Conservation (phyloP, 2,329 filamentous ascomycete genomes). For the Cyphellophora attinorum region DNA sequence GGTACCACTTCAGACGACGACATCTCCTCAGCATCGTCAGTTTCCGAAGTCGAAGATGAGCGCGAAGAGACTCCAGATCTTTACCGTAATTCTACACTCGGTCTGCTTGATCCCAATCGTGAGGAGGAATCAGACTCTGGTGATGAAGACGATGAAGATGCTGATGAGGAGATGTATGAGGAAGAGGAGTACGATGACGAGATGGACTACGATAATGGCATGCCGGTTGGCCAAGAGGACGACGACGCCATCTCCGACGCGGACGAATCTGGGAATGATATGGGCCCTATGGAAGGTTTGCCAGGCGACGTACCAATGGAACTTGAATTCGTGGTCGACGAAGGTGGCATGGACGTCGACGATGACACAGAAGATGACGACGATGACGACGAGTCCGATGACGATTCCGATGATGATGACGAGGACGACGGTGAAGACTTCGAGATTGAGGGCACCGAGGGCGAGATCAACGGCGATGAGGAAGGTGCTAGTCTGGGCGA, state of each 20-base stretch:
- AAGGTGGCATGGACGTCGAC: conserved; percentile 48
- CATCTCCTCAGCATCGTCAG: conserved; percentile 74
- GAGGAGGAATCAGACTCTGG: conserved; percentile 70
- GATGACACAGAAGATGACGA: conserved; percentile 50
- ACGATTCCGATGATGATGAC: conserved; percentile 44
- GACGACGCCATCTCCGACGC: conserved; percentile 78
- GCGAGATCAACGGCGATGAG: conserved; percentile 24
- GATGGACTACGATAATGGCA: conserved; percentile 84
- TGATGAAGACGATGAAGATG: conserved; percentile 58
- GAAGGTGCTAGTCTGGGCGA: conserved; percentile 21
- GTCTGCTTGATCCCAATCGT: conserved; percentile 79
- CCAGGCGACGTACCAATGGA: conserved; percentile 54
- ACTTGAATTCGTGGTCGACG: conserved; percentile 82
- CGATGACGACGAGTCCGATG: conserved; percentile 44
- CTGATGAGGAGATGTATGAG: conserved; percentile 80
- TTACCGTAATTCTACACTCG: conserved; percentile 90
- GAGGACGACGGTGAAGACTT: conserved; percentile 50
- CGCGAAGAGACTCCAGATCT: conserved; percentile 93
- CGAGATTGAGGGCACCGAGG: conserved; percentile 46
- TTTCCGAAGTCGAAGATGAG: conserved; percentile 78
- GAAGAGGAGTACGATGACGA: conserved; percentile 81
- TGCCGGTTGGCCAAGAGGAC: conserved; percentile 55
- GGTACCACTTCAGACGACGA: conserved; percentile 75
- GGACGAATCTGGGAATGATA: conserved; percentile 69
- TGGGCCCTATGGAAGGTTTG: conserved; percentile 54